Evolutionary conservation across 192 early-diverging fungal species (phyloP).

Genomic region (Gryganskiella cystojenkinii): DNA sequence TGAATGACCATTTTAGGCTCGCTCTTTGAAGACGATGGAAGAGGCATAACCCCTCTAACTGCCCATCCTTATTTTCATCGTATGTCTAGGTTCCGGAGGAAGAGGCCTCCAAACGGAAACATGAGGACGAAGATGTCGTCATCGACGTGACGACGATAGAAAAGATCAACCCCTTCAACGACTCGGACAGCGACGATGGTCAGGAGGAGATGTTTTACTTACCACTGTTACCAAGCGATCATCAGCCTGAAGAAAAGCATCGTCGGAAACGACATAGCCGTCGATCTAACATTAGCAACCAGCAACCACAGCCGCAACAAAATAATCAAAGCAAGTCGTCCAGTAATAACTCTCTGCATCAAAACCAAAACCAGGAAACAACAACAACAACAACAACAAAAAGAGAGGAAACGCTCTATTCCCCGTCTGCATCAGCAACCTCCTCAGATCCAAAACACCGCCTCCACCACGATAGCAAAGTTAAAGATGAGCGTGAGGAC

Average conservation of each 20-base stretch:
- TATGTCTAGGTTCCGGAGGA: constrained; percentile 45
- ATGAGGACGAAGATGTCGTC: constrained; percentile 57
- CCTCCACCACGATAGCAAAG: not conserved
- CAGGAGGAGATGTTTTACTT: constrained; percentile 62
- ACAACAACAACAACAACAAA: not conserved
- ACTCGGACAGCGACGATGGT: constrained; percentile 58
- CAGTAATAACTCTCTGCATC: not conserved
- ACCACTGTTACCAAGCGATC: constrained; percentile 47
- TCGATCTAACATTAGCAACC: constrained; percentile 1
- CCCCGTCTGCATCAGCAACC: no score
- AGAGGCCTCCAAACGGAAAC: constrained; percentile 54
- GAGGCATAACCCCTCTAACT: not conserved
- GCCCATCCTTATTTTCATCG: not conserved
- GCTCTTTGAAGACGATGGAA: not conserved
- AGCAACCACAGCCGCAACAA: not conserved
- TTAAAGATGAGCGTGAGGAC: not conserved
- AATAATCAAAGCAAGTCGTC: no score
- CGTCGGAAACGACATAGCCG: constrained; percentile 28
- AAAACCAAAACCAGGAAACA: not conserved
- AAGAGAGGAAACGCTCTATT: not conserved
- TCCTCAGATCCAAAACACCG: not conserved
- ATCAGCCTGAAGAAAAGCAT: constrained; percentile 26
- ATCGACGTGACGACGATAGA: constrained; percentile 63
- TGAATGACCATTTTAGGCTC: not conserved
- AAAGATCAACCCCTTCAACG: constrained; percentile 58